These are phyloP conservation scores for Suhomyces faveliae DNA, from an alignment of 805 yeast genomes.

Conservation along the genomic window DNA sequence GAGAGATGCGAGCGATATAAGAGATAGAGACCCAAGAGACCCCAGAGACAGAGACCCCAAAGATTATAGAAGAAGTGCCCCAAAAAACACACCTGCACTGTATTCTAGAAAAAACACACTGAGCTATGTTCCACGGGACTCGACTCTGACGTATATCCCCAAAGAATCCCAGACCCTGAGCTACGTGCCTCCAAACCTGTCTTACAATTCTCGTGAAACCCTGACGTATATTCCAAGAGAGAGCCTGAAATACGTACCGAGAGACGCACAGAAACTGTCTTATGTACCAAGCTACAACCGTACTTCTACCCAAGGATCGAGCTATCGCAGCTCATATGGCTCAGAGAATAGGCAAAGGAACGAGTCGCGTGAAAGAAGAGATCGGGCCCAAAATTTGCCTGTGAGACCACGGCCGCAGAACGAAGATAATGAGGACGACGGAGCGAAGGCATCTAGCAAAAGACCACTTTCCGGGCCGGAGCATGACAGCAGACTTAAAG, in stretches of 20 bases:
- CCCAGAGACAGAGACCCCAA: neutral
- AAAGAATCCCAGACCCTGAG: neutral
- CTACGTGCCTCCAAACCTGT: neutral
- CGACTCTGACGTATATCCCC: neutral
- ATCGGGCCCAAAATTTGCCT: neutral
- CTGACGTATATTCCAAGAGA: neutral
- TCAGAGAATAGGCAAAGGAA: neutral
- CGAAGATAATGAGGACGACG: neutral
- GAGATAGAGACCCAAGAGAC: neutral
- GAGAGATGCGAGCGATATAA: neutral
- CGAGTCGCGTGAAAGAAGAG: neutral
- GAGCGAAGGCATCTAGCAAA: neutral
- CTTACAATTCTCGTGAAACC: neutral
- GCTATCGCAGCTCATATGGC: slow-evolving; percentile 1
- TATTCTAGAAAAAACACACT: neutral
- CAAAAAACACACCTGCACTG: neutral
- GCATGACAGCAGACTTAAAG: slow-evolving; percentile 4
- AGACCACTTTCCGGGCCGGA: neutral
- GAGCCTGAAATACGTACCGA: neutral
- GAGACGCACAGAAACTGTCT: neutral
- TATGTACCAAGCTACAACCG: neutral
- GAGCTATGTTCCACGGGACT: slow-evolving; percentile 2
- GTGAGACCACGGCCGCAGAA: neutral
- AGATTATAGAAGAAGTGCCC: neutral
- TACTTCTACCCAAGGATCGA: neutral